These are phyloP conservation scores for Ramaria rubella DNA, from an alignment of 768 basidiomycete species.

Conservation along the genomic window DNA sequence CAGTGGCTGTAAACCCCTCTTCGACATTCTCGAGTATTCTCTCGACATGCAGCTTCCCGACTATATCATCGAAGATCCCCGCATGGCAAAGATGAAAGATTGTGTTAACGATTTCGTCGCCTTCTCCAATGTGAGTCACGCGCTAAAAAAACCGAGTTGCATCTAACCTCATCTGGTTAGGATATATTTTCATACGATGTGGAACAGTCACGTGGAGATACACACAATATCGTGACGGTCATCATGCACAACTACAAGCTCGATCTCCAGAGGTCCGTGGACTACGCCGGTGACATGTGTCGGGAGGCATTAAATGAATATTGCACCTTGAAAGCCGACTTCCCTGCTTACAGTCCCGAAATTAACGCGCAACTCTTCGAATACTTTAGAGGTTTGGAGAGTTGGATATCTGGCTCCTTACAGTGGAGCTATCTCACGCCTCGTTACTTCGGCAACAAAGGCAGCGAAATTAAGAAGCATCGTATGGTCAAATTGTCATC, in stretches of 20 bases:
- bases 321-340: constrained; percentile 21
- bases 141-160: background rate
- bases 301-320: constrained; percentile 27
- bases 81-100: constrained; percentile 39
- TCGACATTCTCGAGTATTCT: constrained; percentile 51
- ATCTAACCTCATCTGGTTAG: constrained; percentile 17
- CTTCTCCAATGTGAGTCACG: constrained; percentile 37
- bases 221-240: constrained; percentile 36
- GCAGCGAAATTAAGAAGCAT: constrained; percentile 46
- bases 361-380: constrained; percentile 48
- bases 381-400: constrained; percentile 35
- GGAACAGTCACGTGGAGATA: constrained; percentile 35
- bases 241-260: constrained; percentile 33
- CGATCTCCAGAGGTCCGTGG: constrained; percentile 32
- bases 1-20: no score
- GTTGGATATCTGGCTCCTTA: constrained; percentile 52
- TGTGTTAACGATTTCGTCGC: no score
- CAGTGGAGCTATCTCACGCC: constrained; percentile 68
- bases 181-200: constrained; percentile 36
- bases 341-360: constrained; percentile 59
- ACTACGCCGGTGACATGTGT: constrained; percentile 31
- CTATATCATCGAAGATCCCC: no score
- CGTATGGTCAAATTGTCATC: constrained; percentile 40
- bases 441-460: constrained; percentile 60
- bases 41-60: constrained; percentile 41